Evolutionary conservation across 371 early-diverging fungal species (phyloP).

Genomic region (Syncephalastrum sp.): DNA sequence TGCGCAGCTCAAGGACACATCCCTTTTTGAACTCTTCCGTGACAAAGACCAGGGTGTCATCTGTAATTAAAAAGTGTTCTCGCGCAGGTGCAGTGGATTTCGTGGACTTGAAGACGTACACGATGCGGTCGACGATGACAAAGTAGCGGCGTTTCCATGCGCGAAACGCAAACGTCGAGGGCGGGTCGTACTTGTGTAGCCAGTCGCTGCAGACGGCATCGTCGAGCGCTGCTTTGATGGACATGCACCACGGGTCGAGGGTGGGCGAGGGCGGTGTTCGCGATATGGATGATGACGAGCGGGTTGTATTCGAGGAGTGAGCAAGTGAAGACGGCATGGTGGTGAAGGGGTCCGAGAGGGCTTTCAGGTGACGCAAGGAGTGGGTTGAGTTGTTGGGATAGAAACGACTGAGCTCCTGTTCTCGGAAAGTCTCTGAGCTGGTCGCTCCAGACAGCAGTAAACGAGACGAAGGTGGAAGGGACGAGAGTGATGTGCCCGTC

Average conservation of each 20-base stretch:
- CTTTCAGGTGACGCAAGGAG: conserved; percentile 20
- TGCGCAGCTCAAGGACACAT: conserved; percentile 40
- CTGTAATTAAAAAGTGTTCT: conserved; percentile 42
- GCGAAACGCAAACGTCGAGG: conserved; percentile 32
- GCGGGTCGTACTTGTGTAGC: conserved; percentile 34
- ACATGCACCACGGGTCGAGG: conserved; percentile 38
- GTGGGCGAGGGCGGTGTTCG: neutral
- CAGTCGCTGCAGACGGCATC: conserved; percentile 27
- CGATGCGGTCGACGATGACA: conserved; percentile 29
- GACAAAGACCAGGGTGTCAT: conserved; percentile 45
- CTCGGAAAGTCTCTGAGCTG: conserved; percentile 30
- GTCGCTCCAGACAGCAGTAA: conserved; percentile 31
- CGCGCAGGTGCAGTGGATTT: conserved; percentile 33
- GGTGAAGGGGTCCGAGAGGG: conserved; percentile 29
- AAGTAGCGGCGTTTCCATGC: conserved; percentile 42
- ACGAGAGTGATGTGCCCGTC: conserved; percentile 21
- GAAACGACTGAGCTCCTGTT: conserved; percentile 35
- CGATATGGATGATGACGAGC: conserved; percentile 3
- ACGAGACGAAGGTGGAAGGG: conserved; percentile 34
- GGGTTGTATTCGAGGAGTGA: conserved; percentile 3
- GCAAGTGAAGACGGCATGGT: conserved; percentile 13
- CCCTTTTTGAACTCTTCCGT: conserved; percentile 46
- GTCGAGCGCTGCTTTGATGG: conserved; percentile 30
- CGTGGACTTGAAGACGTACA: conserved; percentile 35
- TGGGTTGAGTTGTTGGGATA: conserved; percentile 17